Evolutionary conservation across 1,284 basidiomycete genomes (phyloP), one percentile per base, ranked within the genome.

Genomic region (Ustilago nuda): DNA sequence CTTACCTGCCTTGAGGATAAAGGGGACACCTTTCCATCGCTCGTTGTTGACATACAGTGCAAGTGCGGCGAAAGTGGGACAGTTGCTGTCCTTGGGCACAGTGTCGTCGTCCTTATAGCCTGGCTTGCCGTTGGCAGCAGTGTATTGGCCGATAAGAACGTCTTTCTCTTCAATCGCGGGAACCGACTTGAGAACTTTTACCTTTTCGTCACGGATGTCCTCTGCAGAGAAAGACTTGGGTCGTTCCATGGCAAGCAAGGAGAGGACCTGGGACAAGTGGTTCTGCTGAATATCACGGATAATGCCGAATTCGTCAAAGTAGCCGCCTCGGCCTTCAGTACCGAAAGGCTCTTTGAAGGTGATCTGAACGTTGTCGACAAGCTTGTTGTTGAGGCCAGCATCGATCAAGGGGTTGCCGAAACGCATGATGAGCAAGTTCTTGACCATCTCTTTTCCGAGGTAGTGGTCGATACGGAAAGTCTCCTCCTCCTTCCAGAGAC

Each of bases 241-340:
- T 52, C 75, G 75, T 58, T 86, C 85, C 85, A 87, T 86, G 41
- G 85, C 77, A n/a, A 87, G 67, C 56, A 86, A 74, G 32, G 83
- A 84, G 45, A 86, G 73, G 33, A 86, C 83, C 68, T 86, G 85
- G 37, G 84, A 83, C 35, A 85, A 70, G 61, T 86, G 86, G 75
- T 87, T 86, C 76, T 86, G 86, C 72, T 86, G 78, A 50, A 87
- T 86, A 65, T 87, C 86, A 37, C 86, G 79, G 53, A 87, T 85
- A 68, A 87, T 87, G 35, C 86, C 86, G 58, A 87, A 87, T 56
- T 87, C 84, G 74, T 87, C 86, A 81, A 87, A 87, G 81, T 87
- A 87, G 52, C 86, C 86, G 39, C 85, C 86, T 45, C 86, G 82
- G 19, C 86, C 86, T 63, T 87, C 86, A 45, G 86, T 86, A 36